phyloP scores from a whole-genome alignment of 176 grass and related monocot species.

The Triticum dicoccoides region DNA sequence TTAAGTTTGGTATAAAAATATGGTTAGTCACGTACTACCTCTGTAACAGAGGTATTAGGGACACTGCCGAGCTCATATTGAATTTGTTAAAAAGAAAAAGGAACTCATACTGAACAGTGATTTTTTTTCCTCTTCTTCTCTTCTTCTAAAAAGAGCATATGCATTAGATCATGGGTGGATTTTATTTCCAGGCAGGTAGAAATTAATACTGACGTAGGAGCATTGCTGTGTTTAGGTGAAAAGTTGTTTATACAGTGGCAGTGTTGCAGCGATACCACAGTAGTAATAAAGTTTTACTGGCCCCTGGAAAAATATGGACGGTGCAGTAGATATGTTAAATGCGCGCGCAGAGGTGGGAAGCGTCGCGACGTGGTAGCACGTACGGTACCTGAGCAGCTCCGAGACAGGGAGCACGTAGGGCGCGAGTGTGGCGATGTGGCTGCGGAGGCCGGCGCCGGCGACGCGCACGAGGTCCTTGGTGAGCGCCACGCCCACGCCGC shows the following conservation, averaged over 20 bases:
- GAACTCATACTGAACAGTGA: neutral
- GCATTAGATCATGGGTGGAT: neutral
- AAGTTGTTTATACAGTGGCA: neutral
- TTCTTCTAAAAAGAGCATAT: neutral
- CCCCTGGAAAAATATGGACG: neutral
- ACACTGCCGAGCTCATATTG: too few species aligned
- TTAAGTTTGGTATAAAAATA: too few species aligned
- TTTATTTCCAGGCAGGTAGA: neutral
- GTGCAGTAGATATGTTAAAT: neutral
- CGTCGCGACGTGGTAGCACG: neutral
- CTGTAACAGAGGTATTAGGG: too few species aligned
- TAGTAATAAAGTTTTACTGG: neutral
- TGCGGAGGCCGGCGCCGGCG: slow-evolving; percentile 52
- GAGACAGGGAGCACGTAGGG: slow-evolving; percentile 56
- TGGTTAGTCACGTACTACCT: too few species aligned
- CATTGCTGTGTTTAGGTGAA: slow-evolving; percentile 9
- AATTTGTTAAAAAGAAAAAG: too few species aligned
- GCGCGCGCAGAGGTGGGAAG: neutral
- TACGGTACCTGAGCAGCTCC: slow-evolving; percentile 42
- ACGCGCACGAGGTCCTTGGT: slow-evolving; percentile 80
- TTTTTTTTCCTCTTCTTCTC: too few species aligned
- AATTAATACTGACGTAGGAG: neutral
- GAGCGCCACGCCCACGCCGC: slow-evolving; percentile 70
- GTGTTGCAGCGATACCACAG: neutral
- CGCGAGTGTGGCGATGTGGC: slow-evolving; percentile 57